Conservation (phyloP, 2,329 filamentous ascomycete species). For the Xylariaceae sp. region DNA sequence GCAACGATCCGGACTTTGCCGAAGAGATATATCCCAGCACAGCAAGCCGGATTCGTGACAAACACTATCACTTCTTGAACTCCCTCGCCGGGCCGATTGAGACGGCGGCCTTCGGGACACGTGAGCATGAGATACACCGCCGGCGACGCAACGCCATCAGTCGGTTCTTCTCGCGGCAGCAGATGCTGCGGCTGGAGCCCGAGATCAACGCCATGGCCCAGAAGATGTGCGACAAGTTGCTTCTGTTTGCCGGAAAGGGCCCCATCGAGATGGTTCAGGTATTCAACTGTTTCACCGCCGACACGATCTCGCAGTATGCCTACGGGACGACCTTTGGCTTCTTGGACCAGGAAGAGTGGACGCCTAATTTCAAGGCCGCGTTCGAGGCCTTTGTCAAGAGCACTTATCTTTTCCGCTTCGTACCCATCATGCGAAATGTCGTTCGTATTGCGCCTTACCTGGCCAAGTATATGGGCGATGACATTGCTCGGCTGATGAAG, state of each 20-base stretch:
- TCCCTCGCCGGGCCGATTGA: no score
- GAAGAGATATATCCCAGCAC: constrained; percentile 16
- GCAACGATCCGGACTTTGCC: constrained; percentile 16
- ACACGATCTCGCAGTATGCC: constrained; percentile 27
- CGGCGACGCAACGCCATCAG: constrained; percentile 31
- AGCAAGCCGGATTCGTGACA: constrained; percentile 18
- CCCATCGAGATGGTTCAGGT: no score
- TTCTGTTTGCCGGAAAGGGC: constrained; percentile 1
- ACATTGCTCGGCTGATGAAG: constrained; percentile 10
- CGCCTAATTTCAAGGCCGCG: constrained; percentile 23
- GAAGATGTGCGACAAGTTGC: constrained; percentile 36
- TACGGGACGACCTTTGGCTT: constrained; percentile 29
- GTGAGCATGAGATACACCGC: constrained; percentile 34
- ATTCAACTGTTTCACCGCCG: constrained; percentile 22
- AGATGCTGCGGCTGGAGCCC: constrained; percentile 37
- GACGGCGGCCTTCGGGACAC: constrained; percentile 26
- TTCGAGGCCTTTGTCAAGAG: constrained; percentile 10
- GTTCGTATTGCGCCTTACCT: no score
- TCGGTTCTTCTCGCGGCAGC: constrained; percentile 37
- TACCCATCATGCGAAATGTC: background rate
- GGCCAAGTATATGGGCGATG: background rate
- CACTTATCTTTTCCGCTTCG: constrained; percentile 14
- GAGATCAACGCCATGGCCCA: constrained; percentile 32
- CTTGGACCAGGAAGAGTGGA: constrained; percentile 15
- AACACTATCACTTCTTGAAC: constrained; percentile 11